Percentiles rank a stretch among this genome's conserved stretches.
phyloP scores from a whole-genome alignment of 2,329 filamentous ascomycete genomes.

The Microcyclospora pomicola region DNA sequence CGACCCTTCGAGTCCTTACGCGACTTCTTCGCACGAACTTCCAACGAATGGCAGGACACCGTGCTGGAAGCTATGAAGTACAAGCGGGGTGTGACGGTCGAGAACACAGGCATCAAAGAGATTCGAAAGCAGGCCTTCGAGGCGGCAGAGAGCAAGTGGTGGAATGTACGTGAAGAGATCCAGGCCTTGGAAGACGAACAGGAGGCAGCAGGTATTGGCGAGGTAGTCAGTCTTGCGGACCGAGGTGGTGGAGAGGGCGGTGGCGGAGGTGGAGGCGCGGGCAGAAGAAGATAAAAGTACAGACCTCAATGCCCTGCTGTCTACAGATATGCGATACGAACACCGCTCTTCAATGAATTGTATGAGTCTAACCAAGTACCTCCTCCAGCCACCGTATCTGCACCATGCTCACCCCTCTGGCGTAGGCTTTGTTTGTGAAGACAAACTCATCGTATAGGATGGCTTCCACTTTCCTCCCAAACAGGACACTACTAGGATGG shows the following conservation, averaged over 20 bases:
- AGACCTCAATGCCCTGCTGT: background rate
- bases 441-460: slow-evolving; percentile 54
- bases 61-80: slow-evolving; percentile 62
- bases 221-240: slow-evolving; percentile 35
- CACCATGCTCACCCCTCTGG: slow-evolving; percentile 46
- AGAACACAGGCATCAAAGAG: slow-evolving; percentile 69
- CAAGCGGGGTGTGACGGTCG: slow-evolving; percentile 44
- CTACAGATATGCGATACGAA: background rate
- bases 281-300: background rate
- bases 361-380: slow-evolving; percentile 18
- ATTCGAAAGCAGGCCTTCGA: slow-evolving; percentile 84
- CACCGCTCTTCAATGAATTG: background rate
- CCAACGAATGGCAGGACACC: slow-evolving; percentile 79
- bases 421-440: slow-evolving; percentile 51
- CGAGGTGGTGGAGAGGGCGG: background rate
- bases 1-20: slow-evolving; percentile 79
- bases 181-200: slow-evolving; percentile 86
- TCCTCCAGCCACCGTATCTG: slow-evolving; percentile 50
- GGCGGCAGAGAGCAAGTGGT: slow-evolving; percentile 92
- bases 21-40: slow-evolving; percentile 83
- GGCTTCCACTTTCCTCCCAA: slow-evolving; percentile 46
- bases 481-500: slow-evolving; percentile 47
- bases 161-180: slow-evolving; percentile 93
- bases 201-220: slow-evolving; percentile 85
- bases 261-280: background rate